Conservation (phyloP, 2,329 filamentous ascomycete genomes). For the Bipolaris zeicola region DNA sequence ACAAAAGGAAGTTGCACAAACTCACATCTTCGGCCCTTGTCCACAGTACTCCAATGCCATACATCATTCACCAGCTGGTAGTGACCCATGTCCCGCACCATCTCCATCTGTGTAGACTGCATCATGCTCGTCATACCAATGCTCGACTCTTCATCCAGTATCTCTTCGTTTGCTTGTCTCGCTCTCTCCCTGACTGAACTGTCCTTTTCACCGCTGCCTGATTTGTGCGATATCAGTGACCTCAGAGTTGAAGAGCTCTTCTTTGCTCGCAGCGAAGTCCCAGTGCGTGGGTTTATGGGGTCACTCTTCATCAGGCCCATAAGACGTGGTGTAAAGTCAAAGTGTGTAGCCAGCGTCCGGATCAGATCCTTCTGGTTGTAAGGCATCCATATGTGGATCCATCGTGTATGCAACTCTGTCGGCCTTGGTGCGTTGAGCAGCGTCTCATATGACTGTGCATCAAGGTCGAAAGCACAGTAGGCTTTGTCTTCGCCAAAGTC, state of each 20-base stretch:
- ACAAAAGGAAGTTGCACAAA: slow-evolving; percentile 1
- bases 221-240: slow-evolving; percentile 37
- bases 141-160: slow-evolving; percentile 42
- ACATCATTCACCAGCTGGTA: slow-evolving; percentile 69
- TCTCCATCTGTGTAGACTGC: slow-evolving; percentile 44
- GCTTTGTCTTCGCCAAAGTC: slow-evolving; percentile 65
- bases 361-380: slow-evolving; percentile 64
- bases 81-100: slow-evolving; percentile 53
- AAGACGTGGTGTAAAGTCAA: slow-evolving; percentile 71
- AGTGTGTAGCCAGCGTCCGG: slow-evolving; percentile 62
- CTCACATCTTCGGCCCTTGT: slow-evolving; percentile 69
- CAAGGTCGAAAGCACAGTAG: slow-evolving; percentile 62
- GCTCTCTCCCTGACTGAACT: slow-evolving; percentile 20
- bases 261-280: slow-evolving; percentile 21
- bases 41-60: slow-evolving; percentile 77
- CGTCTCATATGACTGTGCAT: slow-evolving; percentile 49
- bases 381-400: slow-evolving; percentile 79
- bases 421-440: slow-evolving; percentile 51
- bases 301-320: slow-evolving; percentile 67
- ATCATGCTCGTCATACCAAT: slow-evolving; percentile 45
- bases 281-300: slow-evolving; percentile 48
- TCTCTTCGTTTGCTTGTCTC: slow-evolving; percentile 17
- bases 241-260: slow-evolving; percentile 42
- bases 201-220: slow-evolving; percentile 30
- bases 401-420: slow-evolving; percentile 63